Percentiles rank a stretch among this genome's conserved stretches.
phyloP scores from a whole-genome alignment of 352 stramenopile species.

The Globisporangium spinosum region DNA sequence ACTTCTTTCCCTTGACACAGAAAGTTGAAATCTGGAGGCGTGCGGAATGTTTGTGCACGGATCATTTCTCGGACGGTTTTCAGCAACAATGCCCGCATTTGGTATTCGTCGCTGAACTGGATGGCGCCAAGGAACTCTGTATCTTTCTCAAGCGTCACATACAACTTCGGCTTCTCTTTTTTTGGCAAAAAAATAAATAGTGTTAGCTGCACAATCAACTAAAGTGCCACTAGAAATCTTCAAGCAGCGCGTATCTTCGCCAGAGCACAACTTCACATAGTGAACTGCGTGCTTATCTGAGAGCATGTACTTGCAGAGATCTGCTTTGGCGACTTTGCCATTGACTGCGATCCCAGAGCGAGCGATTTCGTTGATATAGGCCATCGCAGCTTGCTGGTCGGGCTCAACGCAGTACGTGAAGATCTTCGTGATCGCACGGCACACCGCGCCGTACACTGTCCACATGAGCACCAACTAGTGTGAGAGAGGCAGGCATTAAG shows the following conservation, averaged over 20 bases:
- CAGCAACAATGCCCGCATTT: slow-evolving; percentile 50
- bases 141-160: slow-evolving; percentile 63
- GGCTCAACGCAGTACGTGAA: slow-evolving; percentile 50
- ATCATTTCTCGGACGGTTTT: slow-evolving; percentile 51
- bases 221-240: neutral
- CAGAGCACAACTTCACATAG: slow-evolving; percentile 63
- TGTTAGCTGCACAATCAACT: neutral
- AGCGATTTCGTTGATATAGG: slow-evolving; percentile 40
- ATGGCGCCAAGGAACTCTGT: slow-evolving; percentile 50
- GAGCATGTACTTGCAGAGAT: slow-evolving; percentile 52
- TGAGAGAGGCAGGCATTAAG: neutral
- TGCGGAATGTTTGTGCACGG: slow-evolving; percentile 29
- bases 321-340: slow-evolving; percentile 29
- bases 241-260: slow-evolving; percentile 25
- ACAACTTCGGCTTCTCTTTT: slow-evolving; percentile 58
- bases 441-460: slow-evolving; percentile 44
- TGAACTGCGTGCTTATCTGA: slow-evolving; percentile 47
- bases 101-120: slow-evolving; percentile 48
- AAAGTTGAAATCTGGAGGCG: slow-evolving; percentile 47
- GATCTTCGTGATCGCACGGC: slow-evolving; percentile 52
- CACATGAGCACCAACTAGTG: slow-evolving; percentile 5
- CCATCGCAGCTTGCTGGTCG: slow-evolving; percentile 33
- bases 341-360: slow-evolving; percentile 25
- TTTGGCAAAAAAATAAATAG: neutral
- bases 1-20: slow-evolving; percentile 49